Conservation (phyloP, 1,139 yeast species). For the Zhuliangozyma blackwelliae region DNA sequence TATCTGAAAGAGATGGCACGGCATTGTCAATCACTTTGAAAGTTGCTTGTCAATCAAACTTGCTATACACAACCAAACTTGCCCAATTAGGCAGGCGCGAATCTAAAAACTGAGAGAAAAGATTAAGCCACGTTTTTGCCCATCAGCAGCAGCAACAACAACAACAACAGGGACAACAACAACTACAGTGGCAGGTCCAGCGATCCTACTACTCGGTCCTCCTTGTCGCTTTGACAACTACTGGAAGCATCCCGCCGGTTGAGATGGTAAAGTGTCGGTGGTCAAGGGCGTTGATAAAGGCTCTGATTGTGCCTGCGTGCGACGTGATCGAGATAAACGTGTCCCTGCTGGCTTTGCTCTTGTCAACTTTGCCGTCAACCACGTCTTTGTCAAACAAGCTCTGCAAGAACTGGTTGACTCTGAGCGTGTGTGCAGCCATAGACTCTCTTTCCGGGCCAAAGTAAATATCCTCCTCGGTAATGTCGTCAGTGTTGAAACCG, state of each 20-base stretch:
- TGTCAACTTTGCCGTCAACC: slow-evolving; percentile 16
- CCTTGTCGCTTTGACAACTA: slow-evolving; percentile 39
- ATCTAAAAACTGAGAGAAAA: no score
- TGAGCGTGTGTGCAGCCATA: slow-evolving; percentile 43
- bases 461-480: slow-evolving; percentile 52
- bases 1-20: no score
- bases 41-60: no score
- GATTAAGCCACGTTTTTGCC: no score
- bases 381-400: slow-evolving; percentile 21
- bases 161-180: no score
- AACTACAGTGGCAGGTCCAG: not conserved
- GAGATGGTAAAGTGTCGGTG: slow-evolving; percentile 54
- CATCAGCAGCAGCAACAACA: no score
- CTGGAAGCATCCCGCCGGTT: slow-evolving; percentile 58
- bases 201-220: not conserved
- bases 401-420: slow-evolving; percentile 49
- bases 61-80: no score
- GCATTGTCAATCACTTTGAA: no score
- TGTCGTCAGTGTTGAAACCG: slow-evolving; percentile 41
- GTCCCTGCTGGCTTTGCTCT: slow-evolving; percentile 17
- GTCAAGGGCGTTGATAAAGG: slow-evolving; percentile 47
- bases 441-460: slow-evolving; percentile 42
- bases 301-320: slow-evolving; percentile 60
- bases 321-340: slow-evolving; percentile 49
- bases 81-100: no score